A percentile compares a stretch with the other conserved stretches of the same genome.
Conservation (phyloP, 2,329 filamentous ascomycete genomes). For the Fragosphaeria purpurea region DNA sequence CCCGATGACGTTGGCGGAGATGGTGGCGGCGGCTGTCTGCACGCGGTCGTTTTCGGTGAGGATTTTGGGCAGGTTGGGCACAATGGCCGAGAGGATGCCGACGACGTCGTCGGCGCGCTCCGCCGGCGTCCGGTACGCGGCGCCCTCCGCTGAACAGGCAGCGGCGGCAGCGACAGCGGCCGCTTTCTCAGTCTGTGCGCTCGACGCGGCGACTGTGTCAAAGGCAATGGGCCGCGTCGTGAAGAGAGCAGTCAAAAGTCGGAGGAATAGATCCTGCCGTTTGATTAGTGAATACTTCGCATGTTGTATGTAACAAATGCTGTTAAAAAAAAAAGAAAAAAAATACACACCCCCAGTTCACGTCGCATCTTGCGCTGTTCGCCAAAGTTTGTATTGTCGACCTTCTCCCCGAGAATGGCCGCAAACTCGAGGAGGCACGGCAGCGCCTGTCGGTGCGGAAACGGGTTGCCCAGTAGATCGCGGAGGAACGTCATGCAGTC, state of each 20-base stretch:
- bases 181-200: conserved; percentile 28
- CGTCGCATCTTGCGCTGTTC: conserved; percentile 87
- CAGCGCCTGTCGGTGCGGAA: conserved; percentile 85
- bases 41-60: conserved; percentile 81
- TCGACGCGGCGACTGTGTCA: conserved; percentile 31
- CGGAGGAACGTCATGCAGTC: conserved; percentile 87
- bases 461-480: conserved; percentile 84
- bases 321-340: conserved; percentile 23
- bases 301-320: conserved; percentile 59
- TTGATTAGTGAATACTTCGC: no score
- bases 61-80: conserved; percentile 72
- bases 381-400: conserved; percentile 95
- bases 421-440: conserved; percentile 81
- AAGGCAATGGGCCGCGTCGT: conserved; percentile 75
- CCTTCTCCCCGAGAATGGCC: conserved; percentile 82
- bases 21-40: conserved; percentile 63
- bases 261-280: conserved; percentile 70
- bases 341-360: conserved; percentile 65
- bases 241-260: conserved; percentile 85
- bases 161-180: conserved; percentile 11
- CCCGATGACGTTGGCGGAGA: conserved; percentile 73
- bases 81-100: conserved; percentile 65
- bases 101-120: conserved; percentile 65
- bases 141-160: background rate
- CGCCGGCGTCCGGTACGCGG: conserved; percentile 19